phyloP scores from a whole-genome alignment of 2,329 filamentous ascomycete species.

The Pochonia chlamydosporia region DNA sequence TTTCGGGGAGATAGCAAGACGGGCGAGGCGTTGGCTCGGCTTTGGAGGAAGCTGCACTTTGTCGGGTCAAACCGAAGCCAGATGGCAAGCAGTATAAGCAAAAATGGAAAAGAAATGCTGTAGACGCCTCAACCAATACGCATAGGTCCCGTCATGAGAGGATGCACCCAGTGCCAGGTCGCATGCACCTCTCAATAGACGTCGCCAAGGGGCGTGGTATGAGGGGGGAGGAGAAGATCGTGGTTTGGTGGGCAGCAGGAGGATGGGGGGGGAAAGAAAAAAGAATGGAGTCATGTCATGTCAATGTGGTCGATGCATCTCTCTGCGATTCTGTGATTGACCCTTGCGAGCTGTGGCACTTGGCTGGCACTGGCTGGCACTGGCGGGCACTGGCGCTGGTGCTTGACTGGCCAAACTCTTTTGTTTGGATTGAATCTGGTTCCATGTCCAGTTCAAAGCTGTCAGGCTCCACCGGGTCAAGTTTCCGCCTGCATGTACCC shows the following conservation, averaged over 20 bases:
- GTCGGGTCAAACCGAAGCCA: constrained; percentile 11
- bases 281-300: background rate
- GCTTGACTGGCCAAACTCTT: too few species aligned
- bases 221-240: constrained; percentile 5
- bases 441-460: too few species aligned
- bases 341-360: too few species aligned
- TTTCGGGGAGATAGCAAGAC: background rate
- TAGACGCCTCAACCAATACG: constrained; percentile 26
- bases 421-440: too few species aligned
- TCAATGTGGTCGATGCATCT: background rate
- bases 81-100: constrained; percentile 10
- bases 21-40: constrained; percentile 17
- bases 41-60: constrained; percentile 16
- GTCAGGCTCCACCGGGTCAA: too few species aligned
- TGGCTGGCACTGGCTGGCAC: too few species aligned
- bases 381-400: too few species aligned
- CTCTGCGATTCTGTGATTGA: background rate
- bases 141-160: constrained; percentile 24
- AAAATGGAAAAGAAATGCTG: constrained; percentile 8
- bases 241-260: background rate
- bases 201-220: constrained; percentile 12
- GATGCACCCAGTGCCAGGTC: constrained; percentile 13
- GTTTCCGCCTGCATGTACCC: too few species aligned
- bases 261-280: constrained; percentile 1
- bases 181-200: constrained; percentile 15